phyloP scores from a whole-genome alignment of 2,329 filamentous ascomycete species.

The Pseudogymnoascus pannorum region DNA sequence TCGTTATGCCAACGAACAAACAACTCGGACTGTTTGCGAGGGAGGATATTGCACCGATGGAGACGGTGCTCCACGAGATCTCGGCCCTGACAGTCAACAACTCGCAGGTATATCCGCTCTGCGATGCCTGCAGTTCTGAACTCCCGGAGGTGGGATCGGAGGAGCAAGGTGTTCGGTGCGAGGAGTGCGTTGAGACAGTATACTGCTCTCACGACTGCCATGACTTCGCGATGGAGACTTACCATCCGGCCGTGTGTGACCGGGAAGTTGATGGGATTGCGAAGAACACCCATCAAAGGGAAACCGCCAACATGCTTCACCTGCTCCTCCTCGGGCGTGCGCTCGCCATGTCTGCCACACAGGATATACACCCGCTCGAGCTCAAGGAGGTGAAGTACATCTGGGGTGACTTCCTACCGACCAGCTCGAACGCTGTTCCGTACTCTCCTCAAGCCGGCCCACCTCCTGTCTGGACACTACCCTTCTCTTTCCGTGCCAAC shows the following conservation, averaged over 20 bases:
- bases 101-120: slow-evolving; percentile 75
- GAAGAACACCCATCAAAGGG: slow-evolving; percentile 53
- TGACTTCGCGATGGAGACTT: slow-evolving; percentile 48
- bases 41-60: slow-evolving; percentile 68
- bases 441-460: slow-evolving; percentile 47
- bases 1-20: slow-evolving; percentile 51
- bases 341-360: slow-evolving; percentile 55
- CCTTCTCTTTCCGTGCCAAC: slow-evolving; percentile 71
- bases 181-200: slow-evolving; percentile 57
- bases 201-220: slow-evolving; percentile 57
- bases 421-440: slow-evolving; percentile 45
- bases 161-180: slow-evolving; percentile 45
- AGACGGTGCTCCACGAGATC: slow-evolving; percentile 71
- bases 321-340: slow-evolving; percentile 55
- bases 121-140: slow-evolving; percentile 77
- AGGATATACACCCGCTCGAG: slow-evolving; percentile 56
- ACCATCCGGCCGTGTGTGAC: slow-evolving; percentile 60
- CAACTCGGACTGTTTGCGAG: slow-evolving; percentile 90
- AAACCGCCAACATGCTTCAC: slow-evolving; percentile 55
- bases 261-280: slow-evolving; percentile 59
- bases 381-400: slow-evolving; percentile 59
- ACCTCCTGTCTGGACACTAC: slow-evolving; percentile 59
- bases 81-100: slow-evolving; percentile 86
- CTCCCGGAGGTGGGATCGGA: slow-evolving; percentile 51
- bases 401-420: slow-evolving; percentile 59